These are phyloP conservation scores for Trichoderma polysporum DNA, from an alignment of 2,329 filamentous ascomycete species.

Conservation along the genomic window DNA sequence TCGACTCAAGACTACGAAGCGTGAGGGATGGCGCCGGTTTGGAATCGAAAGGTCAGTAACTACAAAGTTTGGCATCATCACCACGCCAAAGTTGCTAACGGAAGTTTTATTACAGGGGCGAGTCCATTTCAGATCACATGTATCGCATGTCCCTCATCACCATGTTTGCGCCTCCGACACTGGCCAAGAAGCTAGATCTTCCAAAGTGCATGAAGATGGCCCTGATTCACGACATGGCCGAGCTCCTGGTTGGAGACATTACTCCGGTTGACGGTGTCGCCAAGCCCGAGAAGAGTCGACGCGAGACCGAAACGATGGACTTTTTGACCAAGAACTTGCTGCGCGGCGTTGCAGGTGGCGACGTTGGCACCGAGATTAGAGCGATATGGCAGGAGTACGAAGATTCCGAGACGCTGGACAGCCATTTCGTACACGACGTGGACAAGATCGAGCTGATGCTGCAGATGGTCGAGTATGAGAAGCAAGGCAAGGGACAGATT, in stretches of 20 bases:
- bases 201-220: constrained; percentile 91
- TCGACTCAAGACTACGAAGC: constrained; percentile 91
- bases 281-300: constrained; percentile 84
- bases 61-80: too few species aligned
- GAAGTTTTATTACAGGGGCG: constrained; percentile 52
- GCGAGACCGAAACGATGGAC: constrained; percentile 88
- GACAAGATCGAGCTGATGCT: constrained; percentile 95
- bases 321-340: constrained; percentile 75
- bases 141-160: constrained; percentile 98
- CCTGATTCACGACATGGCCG: constrained; percentile 95
- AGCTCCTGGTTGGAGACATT: constrained; percentile 92
- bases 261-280: constrained; percentile 84
- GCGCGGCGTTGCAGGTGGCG: constrained; percentile 70
- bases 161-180: constrained; percentile 79
- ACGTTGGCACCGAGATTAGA: constrained; percentile 67
- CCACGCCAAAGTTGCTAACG: not conserved
- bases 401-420: constrained; percentile 78
- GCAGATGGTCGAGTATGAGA: constrained; percentile 97
- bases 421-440: constrained; percentile 89
- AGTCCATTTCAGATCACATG: constrained; percentile 98
- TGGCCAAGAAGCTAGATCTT: constrained; percentile 72
- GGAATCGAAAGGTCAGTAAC: constrained; percentile 59
- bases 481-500: constrained; percentile 59
- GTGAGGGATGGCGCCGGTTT: constrained; percentile 93
- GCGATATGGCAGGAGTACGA: constrained; percentile 95